phyloP scores from a whole-genome alignment of 192 early-diverging fungal species.

The Coemansia sp. region DNA sequence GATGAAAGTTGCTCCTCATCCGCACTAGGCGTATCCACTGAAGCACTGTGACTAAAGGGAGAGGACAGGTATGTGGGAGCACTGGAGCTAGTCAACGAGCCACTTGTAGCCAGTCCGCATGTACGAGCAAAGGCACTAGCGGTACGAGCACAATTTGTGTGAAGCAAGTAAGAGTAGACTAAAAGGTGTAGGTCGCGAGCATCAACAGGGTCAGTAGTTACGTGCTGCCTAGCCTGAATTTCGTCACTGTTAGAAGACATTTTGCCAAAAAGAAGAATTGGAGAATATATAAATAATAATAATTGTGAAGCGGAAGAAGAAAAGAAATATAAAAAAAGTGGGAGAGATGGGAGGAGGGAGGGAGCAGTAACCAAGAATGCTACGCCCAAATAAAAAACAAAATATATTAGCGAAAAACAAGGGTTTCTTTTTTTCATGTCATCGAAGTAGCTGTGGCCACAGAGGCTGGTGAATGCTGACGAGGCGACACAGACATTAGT shows the following conservation, averaged over 20 bases:
- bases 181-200: conserved; percentile 38
- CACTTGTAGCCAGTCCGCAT: conserved; percentile 29
- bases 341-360: background rate
- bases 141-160: conserved; percentile 46
- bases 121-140: conserved; percentile 49
- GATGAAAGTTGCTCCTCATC: background rate
- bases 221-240: background rate
- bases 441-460: conserved; percentile 11
- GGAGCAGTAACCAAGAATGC: conserved; percentile 4
- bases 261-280: background rate
- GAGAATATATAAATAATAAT: background rate
- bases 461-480: conserved; percentile 26
- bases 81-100: conserved; percentile 8
- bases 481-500: conserved; percentile 4
- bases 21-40: background rate
- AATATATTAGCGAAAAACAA: conserved; percentile 22
- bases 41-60: conserved; percentile 1
- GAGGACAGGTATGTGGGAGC: conserved; percentile 30
- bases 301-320: too few species aligned
- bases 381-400: background rate
- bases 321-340: background rate
- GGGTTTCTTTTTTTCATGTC: background rate
- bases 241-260: background rate
- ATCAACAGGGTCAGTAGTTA: conserved; percentile 19
- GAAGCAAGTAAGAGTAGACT: conserved; percentile 46